Percentiles rank a stretch among this genome's conserved stretches.
Evolutionary conservation across 192 early-diverging fungal species (phyloP).

Genomic region (Entophlyctis luteolus): DNA sequence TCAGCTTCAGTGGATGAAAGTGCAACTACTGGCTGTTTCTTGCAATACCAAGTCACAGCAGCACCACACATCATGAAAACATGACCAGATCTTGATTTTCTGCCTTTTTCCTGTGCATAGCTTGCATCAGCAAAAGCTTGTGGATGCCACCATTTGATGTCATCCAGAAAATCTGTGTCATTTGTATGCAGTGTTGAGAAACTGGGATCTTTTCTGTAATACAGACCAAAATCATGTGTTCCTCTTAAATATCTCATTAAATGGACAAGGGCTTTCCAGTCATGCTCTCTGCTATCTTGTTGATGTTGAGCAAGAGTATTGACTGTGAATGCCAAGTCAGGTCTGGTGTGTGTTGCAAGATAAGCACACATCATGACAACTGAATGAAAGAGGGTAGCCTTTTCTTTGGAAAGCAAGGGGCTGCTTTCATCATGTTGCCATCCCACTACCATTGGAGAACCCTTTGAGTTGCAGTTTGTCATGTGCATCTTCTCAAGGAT

Average conservation of each 20-base stretch:
- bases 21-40: constrained; percentile 25
- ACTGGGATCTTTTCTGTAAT: constrained; percentile 6
- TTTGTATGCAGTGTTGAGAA: background rate
- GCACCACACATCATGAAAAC: constrained; percentile 22
- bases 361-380: background rate
- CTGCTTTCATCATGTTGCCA: constrained; percentile 2
- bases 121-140: constrained; percentile 19
- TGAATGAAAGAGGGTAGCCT: background rate
- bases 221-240: constrained; percentile 22
- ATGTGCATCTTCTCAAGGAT: constrained; percentile 12
- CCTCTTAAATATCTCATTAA: constrained; percentile 16
- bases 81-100: constrained; percentile 17
- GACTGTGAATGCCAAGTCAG: constrained; percentile 4
- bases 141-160: background rate
- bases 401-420: background rate
- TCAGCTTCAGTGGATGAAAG: constrained; percentile 32
- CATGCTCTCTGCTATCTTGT: background rate
- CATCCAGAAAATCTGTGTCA: background rate
- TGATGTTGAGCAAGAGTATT: background rate
- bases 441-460: background rate
- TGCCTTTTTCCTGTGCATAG: constrained; percentile 17
- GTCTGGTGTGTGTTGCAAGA: background rate
- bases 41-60: constrained; percentile 15
- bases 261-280: constrained; percentile 4
- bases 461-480: background rate